phyloP scores from a whole-genome alignment of 2,329 filamentous ascomycete species.

The Chaetomium sp. region DNA sequence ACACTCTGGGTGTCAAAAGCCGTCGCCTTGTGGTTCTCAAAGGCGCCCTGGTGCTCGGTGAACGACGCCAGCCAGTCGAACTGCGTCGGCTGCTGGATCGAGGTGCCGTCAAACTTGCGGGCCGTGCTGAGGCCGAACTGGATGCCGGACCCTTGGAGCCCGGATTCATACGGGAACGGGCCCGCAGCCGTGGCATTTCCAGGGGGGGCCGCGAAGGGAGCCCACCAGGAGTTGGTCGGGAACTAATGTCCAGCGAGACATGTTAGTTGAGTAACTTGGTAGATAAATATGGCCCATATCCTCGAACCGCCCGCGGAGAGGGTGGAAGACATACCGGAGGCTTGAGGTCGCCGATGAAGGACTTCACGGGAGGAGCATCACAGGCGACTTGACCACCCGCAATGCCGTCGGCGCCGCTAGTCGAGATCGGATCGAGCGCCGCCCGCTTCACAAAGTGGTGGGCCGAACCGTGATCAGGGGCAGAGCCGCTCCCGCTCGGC shows the following conservation, averaged over 20 bases:
- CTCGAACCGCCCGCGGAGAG: too few relatives aligned
- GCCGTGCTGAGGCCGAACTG: not conserved
- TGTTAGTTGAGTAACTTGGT: not conserved
- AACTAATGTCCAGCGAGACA: not conserved
- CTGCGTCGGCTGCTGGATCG: not conserved
- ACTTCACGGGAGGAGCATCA: not conserved
- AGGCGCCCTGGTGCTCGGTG: not conserved
- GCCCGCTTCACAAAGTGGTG: not conserved
- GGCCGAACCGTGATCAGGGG: not conserved
- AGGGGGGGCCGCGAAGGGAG: not conserved
- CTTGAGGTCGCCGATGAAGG: not conserved
- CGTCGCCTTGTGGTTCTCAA: not conserved
- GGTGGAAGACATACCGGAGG: not conserved
- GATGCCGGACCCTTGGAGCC: not conserved
- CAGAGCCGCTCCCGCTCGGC: not conserved
- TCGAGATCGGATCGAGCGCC: not conserved
- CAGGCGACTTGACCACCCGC: not conserved
- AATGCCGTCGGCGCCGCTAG: not conserved
- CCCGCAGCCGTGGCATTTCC: not conserved
- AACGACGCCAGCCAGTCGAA: not conserved
- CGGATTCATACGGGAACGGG: not conserved
- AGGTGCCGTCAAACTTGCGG: not conserved
- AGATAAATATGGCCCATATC: not conserved
- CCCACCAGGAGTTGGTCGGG: constrained; percentile 1
- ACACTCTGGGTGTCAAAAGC: not conserved